These are phyloP conservation scores for Babesia caballi DNA, from an alignment of 169 alveolate species.

Conservation along the genomic window DNA sequence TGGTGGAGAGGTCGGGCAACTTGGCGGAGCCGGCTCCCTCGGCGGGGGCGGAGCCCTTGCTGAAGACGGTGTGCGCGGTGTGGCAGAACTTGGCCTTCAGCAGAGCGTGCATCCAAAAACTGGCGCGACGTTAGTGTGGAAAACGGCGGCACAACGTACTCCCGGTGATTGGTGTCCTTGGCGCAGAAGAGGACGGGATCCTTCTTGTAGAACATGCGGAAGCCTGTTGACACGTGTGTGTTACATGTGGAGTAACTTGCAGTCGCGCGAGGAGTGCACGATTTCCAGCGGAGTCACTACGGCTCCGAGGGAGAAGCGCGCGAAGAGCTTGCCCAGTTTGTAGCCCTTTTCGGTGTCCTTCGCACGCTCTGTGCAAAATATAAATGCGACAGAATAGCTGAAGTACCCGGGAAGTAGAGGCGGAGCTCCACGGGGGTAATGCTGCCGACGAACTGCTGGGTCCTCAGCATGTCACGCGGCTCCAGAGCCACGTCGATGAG, in stretches of 20 bases:
- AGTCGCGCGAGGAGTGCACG: slow-evolving; percentile 36
- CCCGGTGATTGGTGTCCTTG: slow-evolving; percentile 38
- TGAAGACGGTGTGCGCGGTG: slow-evolving; percentile 39
- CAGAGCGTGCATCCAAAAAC: slow-evolving; percentile 50
- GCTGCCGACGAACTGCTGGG: slow-evolving; percentile 48
- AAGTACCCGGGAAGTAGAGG: slow-evolving; percentile 25
- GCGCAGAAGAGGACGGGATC: slow-evolving; percentile 57
- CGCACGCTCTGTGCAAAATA: not conserved
- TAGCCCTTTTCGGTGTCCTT: not conserved
- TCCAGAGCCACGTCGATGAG: slow-evolving; percentile 54
- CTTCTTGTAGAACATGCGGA: slow-evolving; percentile 41
- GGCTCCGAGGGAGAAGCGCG: slow-evolving; percentile 41
- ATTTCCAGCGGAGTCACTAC: slow-evolving; percentile 61
- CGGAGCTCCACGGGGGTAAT: slow-evolving; percentile 46
- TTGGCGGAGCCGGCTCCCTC: slow-evolving; percentile 13
- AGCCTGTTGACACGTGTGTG: too few species aligned
- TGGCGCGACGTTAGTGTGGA: not conserved
- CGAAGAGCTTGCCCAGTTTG: slow-evolving; percentile 53
- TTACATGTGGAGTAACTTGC: not conserved
- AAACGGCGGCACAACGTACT: slow-evolving; percentile 1
- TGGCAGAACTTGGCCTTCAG: slow-evolving; percentile 58
- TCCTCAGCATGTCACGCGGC: slow-evolving; percentile 54
- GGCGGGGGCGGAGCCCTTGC: slow-evolving; percentile 18
- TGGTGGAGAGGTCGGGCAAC: slow-evolving; percentile 42
- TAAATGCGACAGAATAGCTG: not conserved